These are phyloP conservation scores for Chlorociboria aeruginascens DNA, from an alignment of 495 filamentous ascomycete species.

Conservation along the genomic window DNA sequence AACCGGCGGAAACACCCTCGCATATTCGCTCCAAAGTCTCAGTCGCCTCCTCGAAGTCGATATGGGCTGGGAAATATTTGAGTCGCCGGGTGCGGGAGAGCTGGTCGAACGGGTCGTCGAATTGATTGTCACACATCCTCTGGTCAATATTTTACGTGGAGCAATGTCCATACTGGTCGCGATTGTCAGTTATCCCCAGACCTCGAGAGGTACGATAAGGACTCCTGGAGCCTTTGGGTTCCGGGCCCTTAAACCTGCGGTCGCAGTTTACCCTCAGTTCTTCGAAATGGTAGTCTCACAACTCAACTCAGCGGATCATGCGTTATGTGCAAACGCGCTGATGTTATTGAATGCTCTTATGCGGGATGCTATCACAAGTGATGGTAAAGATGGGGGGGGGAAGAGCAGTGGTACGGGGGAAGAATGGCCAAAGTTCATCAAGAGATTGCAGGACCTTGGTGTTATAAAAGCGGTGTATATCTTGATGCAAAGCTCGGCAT, in stretches of 20 bases:
- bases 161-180: constrained; percentile 94
- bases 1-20: constrained; percentile 84
- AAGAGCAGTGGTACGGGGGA: constrained; percentile 32
- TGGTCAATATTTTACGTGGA: constrained; percentile 93
- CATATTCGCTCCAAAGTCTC: constrained; percentile 84
- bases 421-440: constrained; percentile 95
- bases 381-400: constrained; percentile 26
- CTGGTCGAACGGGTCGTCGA: constrained; percentile 70
- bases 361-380: constrained; percentile 78
- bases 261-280: constrained; percentile 83
- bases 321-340: constrained; percentile 88
- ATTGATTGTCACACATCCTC: constrained; percentile 85
- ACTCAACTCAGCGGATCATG: constrained; percentile 87
- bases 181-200: constrained; percentile 75
- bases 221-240: constrained; percentile 44
- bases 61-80: constrained; percentile 86
- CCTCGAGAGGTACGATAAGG: constrained; percentile 26
- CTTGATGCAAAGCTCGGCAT: constrained; percentile 83
- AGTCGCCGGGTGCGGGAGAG: constrained; percentile 34
- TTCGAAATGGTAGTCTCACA: constrained; percentile 85
- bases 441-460: constrained; percentile 81
- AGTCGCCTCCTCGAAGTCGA: constrained; percentile 83
- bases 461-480: constrained; percentile 83
- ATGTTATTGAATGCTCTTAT: constrained; percentile 93
- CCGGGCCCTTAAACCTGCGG: constrained; percentile 81